phyloP scores from a whole-genome alignment of 345 rosid genomes.

The Rhizophora mangle region DNA sequence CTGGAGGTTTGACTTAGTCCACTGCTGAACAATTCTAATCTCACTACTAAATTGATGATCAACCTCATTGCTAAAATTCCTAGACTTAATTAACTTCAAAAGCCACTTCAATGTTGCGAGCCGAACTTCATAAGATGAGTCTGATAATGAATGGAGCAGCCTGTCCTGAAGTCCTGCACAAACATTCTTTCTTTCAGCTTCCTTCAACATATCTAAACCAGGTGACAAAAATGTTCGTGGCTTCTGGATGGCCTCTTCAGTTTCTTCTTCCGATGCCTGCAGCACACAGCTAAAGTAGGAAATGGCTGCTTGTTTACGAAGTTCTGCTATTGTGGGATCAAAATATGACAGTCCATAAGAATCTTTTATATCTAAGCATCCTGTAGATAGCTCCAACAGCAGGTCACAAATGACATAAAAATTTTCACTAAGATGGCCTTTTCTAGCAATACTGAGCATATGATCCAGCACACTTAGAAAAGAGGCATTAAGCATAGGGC shows the following conservation, averaged over 20 bases:
- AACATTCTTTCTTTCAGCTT: slow-evolving; percentile 29
- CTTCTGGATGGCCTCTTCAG: slow-evolving; percentile 40
- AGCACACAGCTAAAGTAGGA: slow-evolving; percentile 79
- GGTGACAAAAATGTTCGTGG: slow-evolving; percentile 23
- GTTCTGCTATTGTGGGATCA: slow-evolving; percentile 80
- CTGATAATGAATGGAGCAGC: slow-evolving; percentile 57
- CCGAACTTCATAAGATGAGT: slow-evolving; percentile 87
- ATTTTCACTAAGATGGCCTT: slow-evolving; percentile 36
- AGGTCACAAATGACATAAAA: slow-evolving; percentile 42
- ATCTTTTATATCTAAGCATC: slow-evolving; percentile 58
- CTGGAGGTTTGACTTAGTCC: slow-evolving; percentile 68
- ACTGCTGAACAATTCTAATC: slow-evolving; percentile 44
- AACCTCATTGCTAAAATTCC: slow-evolving; percentile 31
- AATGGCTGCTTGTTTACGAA: slow-evolving; percentile 70
- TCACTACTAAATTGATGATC: slow-evolving; percentile 31
- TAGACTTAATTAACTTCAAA: slow-evolving; percentile 55
- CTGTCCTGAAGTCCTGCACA: slow-evolving; percentile 48
- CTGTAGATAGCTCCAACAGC: slow-evolving; percentile 61
- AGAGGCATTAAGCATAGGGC: slow-evolving; percentile 72
- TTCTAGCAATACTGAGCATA: slow-evolving; percentile 67
- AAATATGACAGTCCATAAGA: slow-evolving; percentile 55
- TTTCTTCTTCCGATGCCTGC: slow-evolving; percentile 53
- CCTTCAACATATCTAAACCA: slow-evolving; percentile 23
- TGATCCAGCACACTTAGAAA: slow-evolving; percentile 73
- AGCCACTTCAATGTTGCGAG: slow-evolving; percentile 86